Evolutionary conservation across 768 basidiomycete genomes (phyloP), one percentile per base, ranked within the genome.

Genomic region (Serendipita indica): DNA sequence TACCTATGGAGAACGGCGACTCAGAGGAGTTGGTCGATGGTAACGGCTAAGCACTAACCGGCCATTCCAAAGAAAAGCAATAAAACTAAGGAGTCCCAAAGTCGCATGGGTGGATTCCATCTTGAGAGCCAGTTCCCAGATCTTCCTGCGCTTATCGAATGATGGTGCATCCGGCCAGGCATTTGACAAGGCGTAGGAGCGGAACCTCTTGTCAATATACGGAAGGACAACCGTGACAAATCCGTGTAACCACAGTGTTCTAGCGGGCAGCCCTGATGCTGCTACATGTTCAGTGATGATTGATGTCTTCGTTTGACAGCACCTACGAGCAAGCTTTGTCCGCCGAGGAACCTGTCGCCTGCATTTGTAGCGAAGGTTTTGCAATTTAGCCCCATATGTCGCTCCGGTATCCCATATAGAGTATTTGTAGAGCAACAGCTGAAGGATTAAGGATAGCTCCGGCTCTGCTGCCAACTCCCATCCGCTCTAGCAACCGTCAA

Each of bases 81-180:
- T 65, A 63, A 96, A 93, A 64, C 84, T 92, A n/a, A 77, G 60
- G 30, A 94, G 72, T 28, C 80, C 76, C 39, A 84, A 68, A 14
- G 80, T 67, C 3, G 79, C 75, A 61, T 89, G 80, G 0, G 75
- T 65, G 3, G 85, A 81, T 73, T 94, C 90, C 0, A 84, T 62
- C 39, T 76, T 75, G 14, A 77, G 77, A 12, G 94, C 72, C 0
- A 75, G 54, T 58, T 78, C 79, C 91, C 90, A 94, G 43, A 79
- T 75, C 67, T 77, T 81, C 33, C 85, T 79, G 37, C 86, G 76
- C 62, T 73, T 73, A 69, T 92, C 87, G 41, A 80, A 82, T 28
- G 83, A 80, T 2, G 92, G 92, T 2, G 86, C 79, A 67, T 96
- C 92, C 1, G 91, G 90, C 92, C 92, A 96, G 39, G 91, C 82